A percentile compares a stretch with the other conserved stretches of the same genome.
These are phyloP conservation scores for Cladobotryum mycophilum DNA, from an alignment of 2,329 filamentous ascomycete species.

Conservation along the genomic window DNA sequence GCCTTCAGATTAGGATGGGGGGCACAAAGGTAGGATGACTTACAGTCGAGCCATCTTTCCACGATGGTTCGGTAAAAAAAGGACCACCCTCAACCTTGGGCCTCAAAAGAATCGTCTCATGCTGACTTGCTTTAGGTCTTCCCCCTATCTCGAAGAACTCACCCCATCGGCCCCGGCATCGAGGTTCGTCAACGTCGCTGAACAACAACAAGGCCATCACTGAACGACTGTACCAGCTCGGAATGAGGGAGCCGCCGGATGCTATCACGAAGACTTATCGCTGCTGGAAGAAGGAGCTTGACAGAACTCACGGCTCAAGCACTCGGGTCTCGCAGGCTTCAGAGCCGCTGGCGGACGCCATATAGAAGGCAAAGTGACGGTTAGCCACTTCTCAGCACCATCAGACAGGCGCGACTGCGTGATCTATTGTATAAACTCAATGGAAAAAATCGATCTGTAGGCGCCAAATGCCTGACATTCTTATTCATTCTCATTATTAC, in stretches of 20 bases:
- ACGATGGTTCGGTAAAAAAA: background rate
- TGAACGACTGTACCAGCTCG: conserved; percentile 62
- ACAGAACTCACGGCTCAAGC: background rate
- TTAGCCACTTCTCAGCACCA: background rate
- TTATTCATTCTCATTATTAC: background rate
- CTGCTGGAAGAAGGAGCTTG: background rate
- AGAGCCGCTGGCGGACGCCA: too few relatives aligned
- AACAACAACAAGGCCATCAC: conserved; percentile 44
- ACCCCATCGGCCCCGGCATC: conserved; percentile 73
- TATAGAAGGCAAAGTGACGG: too few relatives aligned
- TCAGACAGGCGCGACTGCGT: background rate
- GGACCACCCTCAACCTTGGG: background rate
- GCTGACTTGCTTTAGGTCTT: conserved; percentile 41
- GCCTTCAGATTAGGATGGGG: conserved; percentile 92
- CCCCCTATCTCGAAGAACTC: conserved; percentile 50
- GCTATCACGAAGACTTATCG: background rate
- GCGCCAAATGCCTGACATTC: conserved; percentile 3
- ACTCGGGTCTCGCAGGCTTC: background rate
- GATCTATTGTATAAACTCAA: background rate
- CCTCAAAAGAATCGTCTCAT: conserved; percentile 10
- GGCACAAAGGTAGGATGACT: conserved; percentile 70
- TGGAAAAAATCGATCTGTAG: background rate
- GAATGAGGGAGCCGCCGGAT: conserved; percentile 41
- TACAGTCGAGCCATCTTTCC: background rate
- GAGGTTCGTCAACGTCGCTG: conserved; percentile 64